Evolutionary conservation across 2,329 filamentous ascomycete species (phyloP).

Genomic region (Boeremia lycopersici): DNA sequence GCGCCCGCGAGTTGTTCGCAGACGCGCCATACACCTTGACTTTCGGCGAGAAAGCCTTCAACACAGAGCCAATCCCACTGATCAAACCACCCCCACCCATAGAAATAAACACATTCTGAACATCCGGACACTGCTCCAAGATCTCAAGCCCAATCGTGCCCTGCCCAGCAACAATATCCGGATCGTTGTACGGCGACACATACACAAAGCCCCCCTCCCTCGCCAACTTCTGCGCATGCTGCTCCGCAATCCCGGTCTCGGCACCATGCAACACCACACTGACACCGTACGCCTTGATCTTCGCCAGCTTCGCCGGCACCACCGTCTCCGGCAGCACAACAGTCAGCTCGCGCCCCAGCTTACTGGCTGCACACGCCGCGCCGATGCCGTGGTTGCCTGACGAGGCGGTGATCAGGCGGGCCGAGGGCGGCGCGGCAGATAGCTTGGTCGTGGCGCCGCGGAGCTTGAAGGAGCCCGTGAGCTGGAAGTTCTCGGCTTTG

Average conservation of each 20-base stretch:
- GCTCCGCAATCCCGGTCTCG: conserved; percentile 2
- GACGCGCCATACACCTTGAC: conserved; percentile 1
- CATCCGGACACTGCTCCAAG: background rate
- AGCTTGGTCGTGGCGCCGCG: conserved; percentile 10
- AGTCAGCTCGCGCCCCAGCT: conserved; percentile 2
- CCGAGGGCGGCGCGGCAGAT: background rate
- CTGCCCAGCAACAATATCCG: conserved; percentile 1
- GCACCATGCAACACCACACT: background rate
- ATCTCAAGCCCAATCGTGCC: conserved; percentile 8
- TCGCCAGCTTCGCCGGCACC: conserved; percentile 2
- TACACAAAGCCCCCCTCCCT: background rate
- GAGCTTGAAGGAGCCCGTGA: conserved; percentile 14
- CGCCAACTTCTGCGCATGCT: conserved; percentile 7
- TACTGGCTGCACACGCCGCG: conserved; percentile 2
- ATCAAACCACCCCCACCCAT: conserved; percentile 12
- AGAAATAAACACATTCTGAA: conserved; percentile 7
- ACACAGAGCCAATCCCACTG: conserved; percentile 3
- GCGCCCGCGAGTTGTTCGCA: background rate
- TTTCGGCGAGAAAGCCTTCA: conserved; percentile 2
- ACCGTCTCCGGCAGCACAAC: conserved; percentile 7
- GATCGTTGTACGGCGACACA: conserved; percentile 10
- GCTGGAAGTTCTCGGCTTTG: conserved; percentile 13
- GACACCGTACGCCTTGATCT: background rate
- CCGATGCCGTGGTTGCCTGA: conserved; percentile 8
- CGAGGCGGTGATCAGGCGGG: conserved; percentile 4